Percentiles rank a stretch among this genome's conserved stretches.
Conservation (phyloP, 371 early-diverging fungal genomes). For the Mucor lusitanicus region DNA sequence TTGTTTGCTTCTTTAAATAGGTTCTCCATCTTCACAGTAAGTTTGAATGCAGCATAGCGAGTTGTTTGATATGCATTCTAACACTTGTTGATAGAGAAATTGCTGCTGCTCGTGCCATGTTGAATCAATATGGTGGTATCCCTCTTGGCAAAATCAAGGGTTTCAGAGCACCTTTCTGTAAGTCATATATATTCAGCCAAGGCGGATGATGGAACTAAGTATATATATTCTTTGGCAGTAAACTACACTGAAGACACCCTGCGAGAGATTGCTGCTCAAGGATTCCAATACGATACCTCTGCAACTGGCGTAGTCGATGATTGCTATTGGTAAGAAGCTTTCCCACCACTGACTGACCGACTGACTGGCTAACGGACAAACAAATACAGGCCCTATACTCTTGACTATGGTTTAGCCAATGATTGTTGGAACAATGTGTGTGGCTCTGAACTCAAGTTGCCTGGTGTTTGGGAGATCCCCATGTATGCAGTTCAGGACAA, state of each 20-base stretch:
- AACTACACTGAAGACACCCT: conserved; percentile 66
- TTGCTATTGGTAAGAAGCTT: conserved; percentile 64
- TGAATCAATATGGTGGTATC: conserved; percentile 65
- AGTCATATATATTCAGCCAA: conserved; percentile 3
- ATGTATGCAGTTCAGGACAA: conserved; percentile 59
- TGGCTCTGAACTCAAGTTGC: conserved; percentile 47
- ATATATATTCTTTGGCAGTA: conserved; percentile 21
- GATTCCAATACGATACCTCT: conserved; percentile 70
- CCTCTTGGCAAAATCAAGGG: conserved; percentile 70
- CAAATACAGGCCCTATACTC: conserved; percentile 65
- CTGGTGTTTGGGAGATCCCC: conserved; percentile 78
- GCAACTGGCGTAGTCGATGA: conserved; percentile 55
- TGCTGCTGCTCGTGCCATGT: conserved; percentile 53
- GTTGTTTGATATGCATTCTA: background rate
- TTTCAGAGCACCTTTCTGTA: conserved; percentile 73
- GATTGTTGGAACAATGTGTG: conserved; percentile 73
- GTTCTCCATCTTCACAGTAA: conserved; percentile 47
- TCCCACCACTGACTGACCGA: too few species aligned
- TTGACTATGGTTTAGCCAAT: conserved; percentile 72
- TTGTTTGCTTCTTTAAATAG: conserved; percentile 13
- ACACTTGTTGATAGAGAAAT: conserved; percentile 49
- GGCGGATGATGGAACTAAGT: background rate
- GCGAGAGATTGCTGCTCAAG: conserved; percentile 54
- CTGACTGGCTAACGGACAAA: too few species aligned
- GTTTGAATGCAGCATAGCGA: conserved; percentile 4